These are phyloP conservation scores for Clonostachys rosea DNA, from an alignment of 2,329 filamentous ascomycete species.

Conservation along the genomic window DNA sequence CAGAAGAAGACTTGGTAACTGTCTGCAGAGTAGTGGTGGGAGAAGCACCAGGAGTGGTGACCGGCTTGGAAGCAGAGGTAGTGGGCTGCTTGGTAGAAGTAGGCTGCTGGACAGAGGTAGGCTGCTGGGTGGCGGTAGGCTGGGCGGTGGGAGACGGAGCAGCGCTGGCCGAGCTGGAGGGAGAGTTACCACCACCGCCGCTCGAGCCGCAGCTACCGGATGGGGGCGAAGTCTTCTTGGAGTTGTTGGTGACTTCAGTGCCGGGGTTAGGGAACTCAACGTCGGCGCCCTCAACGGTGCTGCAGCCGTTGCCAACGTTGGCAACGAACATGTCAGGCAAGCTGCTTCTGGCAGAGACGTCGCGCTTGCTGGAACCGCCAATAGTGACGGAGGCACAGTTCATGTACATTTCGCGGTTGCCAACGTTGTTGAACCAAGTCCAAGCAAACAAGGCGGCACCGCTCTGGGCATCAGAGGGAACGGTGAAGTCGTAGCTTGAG, in stretches of 20 bases:
- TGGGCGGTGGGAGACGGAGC: constrained; percentile 5
- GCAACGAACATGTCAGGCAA: constrained; percentile 68
- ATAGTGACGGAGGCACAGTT: constrained; percentile 73
- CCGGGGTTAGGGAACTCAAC: constrained; percentile 65
- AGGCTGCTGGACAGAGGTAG: constrained; percentile 7
- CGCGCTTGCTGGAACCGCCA: constrained; percentile 23
- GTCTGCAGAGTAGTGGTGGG: constrained; percentile 10
- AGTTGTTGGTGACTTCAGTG: constrained; percentile 37
- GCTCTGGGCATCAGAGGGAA: constrained; percentile 59
- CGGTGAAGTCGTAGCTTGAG: constrained; percentile 57
- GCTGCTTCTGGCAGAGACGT: constrained; percentile 34
- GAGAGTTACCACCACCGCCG: constrained; percentile 12
- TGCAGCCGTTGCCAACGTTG: constrained; percentile 60
- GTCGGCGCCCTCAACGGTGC: constrained; percentile 50
- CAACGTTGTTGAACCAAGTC: constrained; percentile 73
- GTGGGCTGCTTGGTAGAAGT: neutral
- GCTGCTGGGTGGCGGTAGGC: constrained; percentile 7
- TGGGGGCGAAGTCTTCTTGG: constrained; percentile 27
- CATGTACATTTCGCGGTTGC: constrained; percentile 85
- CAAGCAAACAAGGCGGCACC: constrained; percentile 65
- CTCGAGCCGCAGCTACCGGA: constrained; percentile 13
- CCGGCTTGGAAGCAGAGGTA: constrained; percentile 6
- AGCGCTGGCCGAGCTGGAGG: constrained; percentile 9
- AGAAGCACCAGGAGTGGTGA: constrained; percentile 6
- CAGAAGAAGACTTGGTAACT: constrained; percentile 2